Base-by-base conservation (phyloP, 768 basidiomycete genomes). In the Strobilomyces dryophilus region DNA sequence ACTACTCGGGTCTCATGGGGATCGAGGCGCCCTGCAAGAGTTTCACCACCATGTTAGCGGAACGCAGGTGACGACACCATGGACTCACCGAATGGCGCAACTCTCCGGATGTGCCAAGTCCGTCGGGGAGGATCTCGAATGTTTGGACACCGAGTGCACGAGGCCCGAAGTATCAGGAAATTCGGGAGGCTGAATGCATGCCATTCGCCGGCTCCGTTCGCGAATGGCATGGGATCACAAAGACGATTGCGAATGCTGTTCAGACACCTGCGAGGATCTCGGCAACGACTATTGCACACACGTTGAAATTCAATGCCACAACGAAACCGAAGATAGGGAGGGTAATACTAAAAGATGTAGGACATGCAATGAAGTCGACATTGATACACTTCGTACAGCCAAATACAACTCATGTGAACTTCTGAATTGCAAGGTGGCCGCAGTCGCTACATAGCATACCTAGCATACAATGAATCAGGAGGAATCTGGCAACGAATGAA, bases 401-500 rank as follows among this genome's bases (percentile, higher is more conserved):
- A 51, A 55, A 62, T 60, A 71, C 64, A 70, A 71, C 59, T 56
- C 65, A 60, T 62, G 46, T 54, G 54, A 44, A 64, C 54, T 32
- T 57, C 47, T 37, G 46, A 55, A 59, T 60, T 60, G 65, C 52
- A 57, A 47, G 49, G 49, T 27, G 39, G 67, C 68, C 53, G 36
- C 37, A 61, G 45, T 62, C 55, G 60, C 71, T 81, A 83, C 81
- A 83, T 82, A 58, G 82, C 77, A 58, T 78, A 78, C 60, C 76
- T 77, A 29, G 24, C 24, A 12, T 4, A 39, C 27, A 46, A 20
- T 15, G 21, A 17, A 49, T 61, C 26, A 58, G 53, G 14, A 21
- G 42, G 26, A 32, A 36, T 35, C 14, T 2, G 12, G 49, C n/a
- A 40, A 8, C 3, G 27, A 8, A 24, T 41, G 10, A n/a, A 27